These are phyloP conservation scores for Wickerhamomyces chaumierensis DNA, from an alignment of 805 yeast species.

Conservation along the genomic window DNA sequence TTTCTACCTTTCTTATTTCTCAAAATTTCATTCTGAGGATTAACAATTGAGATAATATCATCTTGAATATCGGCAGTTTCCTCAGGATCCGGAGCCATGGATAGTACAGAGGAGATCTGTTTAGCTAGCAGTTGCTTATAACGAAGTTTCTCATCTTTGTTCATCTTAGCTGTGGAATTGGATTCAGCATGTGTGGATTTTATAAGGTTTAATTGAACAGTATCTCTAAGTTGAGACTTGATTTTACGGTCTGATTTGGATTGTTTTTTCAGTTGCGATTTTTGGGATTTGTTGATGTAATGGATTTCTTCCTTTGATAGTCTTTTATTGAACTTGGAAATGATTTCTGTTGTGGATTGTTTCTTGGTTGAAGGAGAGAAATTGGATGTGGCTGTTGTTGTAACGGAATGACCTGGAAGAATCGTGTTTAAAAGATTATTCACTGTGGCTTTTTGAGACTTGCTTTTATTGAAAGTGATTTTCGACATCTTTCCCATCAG, in stretches of 20 bases:
- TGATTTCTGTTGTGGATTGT: constrained; percentile 25
- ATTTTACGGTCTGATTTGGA: constrained; percentile 10
- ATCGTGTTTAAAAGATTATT: constrained; percentile 26
- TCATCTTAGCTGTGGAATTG: too few relatives aligned
- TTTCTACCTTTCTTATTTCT: constrained; percentile 9
- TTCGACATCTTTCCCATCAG: too few relatives aligned
- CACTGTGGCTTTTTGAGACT: constrained; percentile 22
- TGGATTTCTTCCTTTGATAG: constrained; percentile 23
- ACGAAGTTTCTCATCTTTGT: constrained; percentile 23
- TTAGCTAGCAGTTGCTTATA: constrained; percentile 23
- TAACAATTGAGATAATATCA: constrained; percentile 32
- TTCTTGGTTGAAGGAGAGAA: neutral
- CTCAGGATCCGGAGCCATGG: constrained; percentile 29
- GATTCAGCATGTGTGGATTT: constrained; percentile 19
- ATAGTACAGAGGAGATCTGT: constrained; percentile 27
- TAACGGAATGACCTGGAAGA: constrained; percentile 24
- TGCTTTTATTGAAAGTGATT: constrained; percentile 5
- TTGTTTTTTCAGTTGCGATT: constrained; percentile 17
- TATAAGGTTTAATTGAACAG: constrained; percentile 24
- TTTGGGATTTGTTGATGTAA: constrained; percentile 24
- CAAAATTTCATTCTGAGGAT: constrained; percentile 12
- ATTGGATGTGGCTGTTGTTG: neutral
- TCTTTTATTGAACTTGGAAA: constrained; percentile 21
- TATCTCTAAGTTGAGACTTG: constrained; percentile 18
- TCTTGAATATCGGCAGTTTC: constrained; percentile 30